Percentiles rank a stretch among this genome's conserved stretches.
phyloP scores from a whole-genome alignment of 768 basidiomycete genomes.

The Phylloporus sp. region DNA sequence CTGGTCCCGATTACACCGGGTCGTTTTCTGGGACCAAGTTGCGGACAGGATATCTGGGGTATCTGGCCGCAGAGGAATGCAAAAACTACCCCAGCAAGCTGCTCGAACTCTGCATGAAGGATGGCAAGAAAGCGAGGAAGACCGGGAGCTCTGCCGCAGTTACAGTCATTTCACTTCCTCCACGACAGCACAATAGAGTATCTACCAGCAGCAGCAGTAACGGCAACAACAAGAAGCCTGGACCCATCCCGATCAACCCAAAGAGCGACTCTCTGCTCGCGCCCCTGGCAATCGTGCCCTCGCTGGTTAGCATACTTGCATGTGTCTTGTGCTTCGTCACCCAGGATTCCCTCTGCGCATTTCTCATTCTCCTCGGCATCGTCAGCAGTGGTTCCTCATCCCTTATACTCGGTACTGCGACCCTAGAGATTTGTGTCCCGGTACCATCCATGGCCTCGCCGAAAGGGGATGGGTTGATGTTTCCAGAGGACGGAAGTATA shows the following conservation, averaged over 20 bases:
- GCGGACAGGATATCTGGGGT: conserved; percentile 52
- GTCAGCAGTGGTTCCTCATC: conserved; percentile 30
- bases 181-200: neutral
- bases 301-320: conserved; percentile 20
- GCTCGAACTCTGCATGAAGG: conserved; percentile 4
- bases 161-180: conserved; percentile 14
- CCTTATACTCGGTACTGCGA: conserved; percentile 23
- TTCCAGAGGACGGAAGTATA: conserved; percentile 12
- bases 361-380: conserved; percentile 30
- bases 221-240: neutral
- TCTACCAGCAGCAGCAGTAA: neutral
- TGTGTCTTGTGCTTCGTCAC: conserved; percentile 17
- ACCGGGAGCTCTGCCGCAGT: conserved; percentile 15
- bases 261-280: conserved; percentile 11
- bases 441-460: conserved; percentile 23
- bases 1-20: conserved; percentile 65
- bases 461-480: conserved; percentile 30
- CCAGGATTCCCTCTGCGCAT: conserved; percentile 23
- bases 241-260: conserved; percentile 2
- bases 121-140: conserved; percentile 3
- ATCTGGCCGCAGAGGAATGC: conserved; percentile 36
- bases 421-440: conserved; percentile 19
- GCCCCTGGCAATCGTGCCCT: conserved; percentile 19
- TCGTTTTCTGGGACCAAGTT: conserved; percentile 58
- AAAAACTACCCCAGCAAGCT: neutral